These are phyloP conservation scores for Podospora pseudopauciseta DNA, from an alignment of 495 filamentous ascomycete species.

Conservation along the genomic window DNA sequence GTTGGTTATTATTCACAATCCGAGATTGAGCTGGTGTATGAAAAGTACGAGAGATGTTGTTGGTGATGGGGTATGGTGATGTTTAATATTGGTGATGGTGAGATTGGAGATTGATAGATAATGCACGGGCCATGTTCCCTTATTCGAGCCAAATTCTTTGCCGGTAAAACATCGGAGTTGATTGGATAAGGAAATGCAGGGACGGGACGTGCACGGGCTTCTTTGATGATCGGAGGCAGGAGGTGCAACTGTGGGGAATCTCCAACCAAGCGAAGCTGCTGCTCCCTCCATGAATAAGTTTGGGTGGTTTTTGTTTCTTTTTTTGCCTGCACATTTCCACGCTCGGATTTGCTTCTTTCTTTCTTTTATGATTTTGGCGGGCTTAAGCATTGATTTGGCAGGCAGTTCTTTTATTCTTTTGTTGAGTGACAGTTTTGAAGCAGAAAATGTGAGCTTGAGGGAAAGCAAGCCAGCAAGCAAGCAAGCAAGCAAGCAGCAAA, in stretches of 20 bases:
- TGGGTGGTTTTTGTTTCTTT: not conserved
- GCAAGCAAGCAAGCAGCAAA: constrained; percentile 6
- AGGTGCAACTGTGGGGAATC: not conserved
- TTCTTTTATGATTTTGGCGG: not conserved
- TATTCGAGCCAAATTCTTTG: no score
- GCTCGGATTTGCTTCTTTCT: not conserved
- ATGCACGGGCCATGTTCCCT: no score
- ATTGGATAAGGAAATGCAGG: not conserved
- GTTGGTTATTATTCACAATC: not conserved
- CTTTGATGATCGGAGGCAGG: not conserved
- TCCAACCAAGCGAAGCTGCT: not conserved
- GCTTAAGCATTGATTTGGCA: no score
- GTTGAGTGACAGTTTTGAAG: not conserved
- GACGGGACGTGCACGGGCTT: not conserved
- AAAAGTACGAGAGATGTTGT: no score
- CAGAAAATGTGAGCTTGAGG: not conserved
- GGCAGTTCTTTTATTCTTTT: no score
- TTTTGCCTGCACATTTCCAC: no score
- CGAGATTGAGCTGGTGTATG: no score
- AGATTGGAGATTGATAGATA: no score
- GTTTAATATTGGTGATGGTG: no score
- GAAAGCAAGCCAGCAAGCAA: not conserved
- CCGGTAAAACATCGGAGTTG: no score
- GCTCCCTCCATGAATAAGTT: not conserved
- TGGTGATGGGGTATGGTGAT: no score